Conservation (phyloP, 1,139 yeast species). For the Pichia sp. region DNA sequence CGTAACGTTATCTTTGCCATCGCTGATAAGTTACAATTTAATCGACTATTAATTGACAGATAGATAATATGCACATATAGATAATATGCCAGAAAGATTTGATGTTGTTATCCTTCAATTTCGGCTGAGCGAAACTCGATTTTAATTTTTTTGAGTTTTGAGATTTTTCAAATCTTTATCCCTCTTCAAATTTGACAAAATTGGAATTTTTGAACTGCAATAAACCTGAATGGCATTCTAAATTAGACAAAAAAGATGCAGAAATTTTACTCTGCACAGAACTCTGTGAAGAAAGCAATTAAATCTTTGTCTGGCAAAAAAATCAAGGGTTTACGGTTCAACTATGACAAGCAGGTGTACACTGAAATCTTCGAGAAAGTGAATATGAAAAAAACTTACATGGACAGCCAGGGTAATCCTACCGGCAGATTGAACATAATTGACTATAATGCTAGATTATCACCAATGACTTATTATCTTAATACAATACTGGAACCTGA, state of each 20-base stretch:
- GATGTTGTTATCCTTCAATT: neutral
- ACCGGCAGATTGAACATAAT: conserved; percentile 46
- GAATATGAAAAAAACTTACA: conserved; percentile 41
- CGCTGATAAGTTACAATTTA: neutral
- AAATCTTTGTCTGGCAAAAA: conserved; percentile 9
- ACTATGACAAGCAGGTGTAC: conserved; percentile 15
- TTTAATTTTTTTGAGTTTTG: neutral
- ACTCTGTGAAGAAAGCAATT: conserved; percentile 11
- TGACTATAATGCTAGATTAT: conserved; percentile 61
- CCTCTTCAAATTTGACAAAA: no score
- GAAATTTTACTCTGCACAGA: conserved; percentile 17
- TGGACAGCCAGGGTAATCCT: conserved; percentile 25
- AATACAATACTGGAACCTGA: conserved; percentile 55
- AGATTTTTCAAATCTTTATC: no score
- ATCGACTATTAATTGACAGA: no score
- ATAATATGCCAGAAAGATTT: neutral
- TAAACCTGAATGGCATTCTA: no score
- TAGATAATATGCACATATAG: no score
- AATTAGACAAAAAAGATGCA: conserved; percentile 19
- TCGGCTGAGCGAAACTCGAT: neutral
- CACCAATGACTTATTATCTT: conserved; percentile 51
- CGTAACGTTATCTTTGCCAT: conserved; percentile 24
- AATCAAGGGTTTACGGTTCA: conserved; percentile 17
- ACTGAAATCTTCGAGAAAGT: conserved; percentile 40
- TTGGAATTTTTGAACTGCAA: no score